Percentiles rank a stretch among this genome's conserved stretches.
Conservation (phyloP, 2,329 filamentous ascomycete species). For the Paracamarosporium sp. region DNA sequence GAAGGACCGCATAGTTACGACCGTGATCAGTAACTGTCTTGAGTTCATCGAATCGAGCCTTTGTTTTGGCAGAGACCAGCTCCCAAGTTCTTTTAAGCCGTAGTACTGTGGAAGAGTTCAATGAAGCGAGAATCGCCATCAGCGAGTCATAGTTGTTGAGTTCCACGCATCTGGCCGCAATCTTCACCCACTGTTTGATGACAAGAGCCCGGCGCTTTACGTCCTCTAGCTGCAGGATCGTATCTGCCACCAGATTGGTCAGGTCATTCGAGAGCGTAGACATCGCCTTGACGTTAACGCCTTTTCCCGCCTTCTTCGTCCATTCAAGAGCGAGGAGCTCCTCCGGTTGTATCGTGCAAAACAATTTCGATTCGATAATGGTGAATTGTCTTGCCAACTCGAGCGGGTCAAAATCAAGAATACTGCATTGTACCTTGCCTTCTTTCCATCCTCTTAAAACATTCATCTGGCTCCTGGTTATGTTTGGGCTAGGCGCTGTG, state of each 20-base stretch:
- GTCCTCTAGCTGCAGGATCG: constrained; percentile 86
- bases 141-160: constrained; percentile 95
- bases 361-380: constrained; percentile 87
- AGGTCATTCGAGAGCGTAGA: constrained; percentile 90
- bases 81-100: constrained; percentile 94
- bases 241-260: constrained; percentile 90
- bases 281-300: constrained; percentile 93
- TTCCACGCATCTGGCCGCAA: constrained; percentile 83
- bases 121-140: constrained; percentile 94
- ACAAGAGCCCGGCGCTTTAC: constrained; percentile 87
- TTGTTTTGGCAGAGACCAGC: constrained; percentile 80
- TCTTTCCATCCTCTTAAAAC: constrained; percentile 76
- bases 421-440: constrained; percentile 72
- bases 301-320: constrained; percentile 85
- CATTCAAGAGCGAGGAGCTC: constrained; percentile 92
- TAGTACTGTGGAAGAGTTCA: constrained; percentile 90
- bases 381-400: constrained; percentile 93
- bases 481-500: constrained; percentile 70
- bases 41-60: constrained; percentile 77
- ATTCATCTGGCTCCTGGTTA: constrained; percentile 79
- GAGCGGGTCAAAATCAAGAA: constrained; percentile 89
- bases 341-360: constrained; percentile 89
- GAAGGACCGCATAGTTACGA: constrained; percentile 88
- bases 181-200: constrained; percentile 99
- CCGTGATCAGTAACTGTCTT: constrained; percentile 87